Base-by-base conservation (phyloP, 2,329 filamentous ascomycete species). In the Aspergillus sp. region DNA sequence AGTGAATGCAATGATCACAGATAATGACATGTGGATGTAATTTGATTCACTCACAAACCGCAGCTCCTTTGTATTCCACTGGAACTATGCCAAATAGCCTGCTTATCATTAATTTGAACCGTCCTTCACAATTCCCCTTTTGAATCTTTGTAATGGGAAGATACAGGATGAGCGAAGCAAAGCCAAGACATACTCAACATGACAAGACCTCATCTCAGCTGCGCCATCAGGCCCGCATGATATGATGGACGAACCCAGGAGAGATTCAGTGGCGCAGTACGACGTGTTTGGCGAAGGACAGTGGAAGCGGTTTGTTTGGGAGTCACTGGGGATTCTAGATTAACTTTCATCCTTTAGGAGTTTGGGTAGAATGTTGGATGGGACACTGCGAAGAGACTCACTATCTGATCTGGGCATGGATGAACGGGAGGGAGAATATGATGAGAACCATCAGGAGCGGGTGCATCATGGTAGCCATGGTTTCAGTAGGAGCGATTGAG, bases 261-360 rank as follows among this genome's bases (percentile, higher is more conserved):
- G 58, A 11, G 66, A 68, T 21, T 52, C 55, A 6, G 54, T 46
- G 41, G 48, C 25, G 35, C 66, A 68, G 55, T 66, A 68, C 25
- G 45, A 56, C 37, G 58, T 58, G 21, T 55, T 59, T 7, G 55
- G 40, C 11, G 58, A 58, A 12, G 64, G 63, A 54, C 66, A 68
- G 23, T 59, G 9, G n/a, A 68, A 56, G 8, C 33, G 51, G 53
- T 65, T 65, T n/a, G 58, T 58, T 21, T 58, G 37, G 1, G 58
- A 46, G 43, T 65, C 40, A 31, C 66, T 68, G 43, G 6, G 27
- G 7, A 19, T 21, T n/a, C n/a, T 33, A 23, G 15, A 19, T 51
- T 47, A 44, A 31, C 25, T 25, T 41, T 17, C 27, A 11, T 14
- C 12, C 23, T 40, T n/a, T 31, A 11, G 6, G 23, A 14, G 1